A percentile compares a stretch with the other conserved stretches of the same genome.
Evolutionary conservation across 106 monocot genomes (phyloP).

Genomic region (Narthecium ossifragum): DNA sequence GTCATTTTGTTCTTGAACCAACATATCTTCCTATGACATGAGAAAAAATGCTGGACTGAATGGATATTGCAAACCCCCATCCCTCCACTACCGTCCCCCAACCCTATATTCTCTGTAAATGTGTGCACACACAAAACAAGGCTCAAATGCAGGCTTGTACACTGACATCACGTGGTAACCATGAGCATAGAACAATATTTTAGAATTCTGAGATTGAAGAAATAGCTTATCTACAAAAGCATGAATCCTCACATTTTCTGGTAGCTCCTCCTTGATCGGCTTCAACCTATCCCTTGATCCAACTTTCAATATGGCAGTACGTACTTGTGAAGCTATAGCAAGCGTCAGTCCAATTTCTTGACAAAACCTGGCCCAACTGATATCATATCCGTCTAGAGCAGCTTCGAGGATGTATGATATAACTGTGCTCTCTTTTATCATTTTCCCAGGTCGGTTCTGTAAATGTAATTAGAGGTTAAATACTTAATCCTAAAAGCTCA

Average conservation of each 20-base stretch:
- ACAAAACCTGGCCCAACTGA: conserved; percentile 70
- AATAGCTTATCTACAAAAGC: background rate
- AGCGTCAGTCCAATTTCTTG: conserved; percentile 55
- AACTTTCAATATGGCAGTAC: conserved; percentile 42
- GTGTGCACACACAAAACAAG: background rate
- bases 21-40: no score
- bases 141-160: no score
- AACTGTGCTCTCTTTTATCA: conserved; percentile 72
- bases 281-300: conserved; percentile 73
- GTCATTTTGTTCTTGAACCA: no score
- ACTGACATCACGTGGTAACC: no score
- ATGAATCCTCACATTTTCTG: conserved; percentile 57
- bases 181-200: background rate
- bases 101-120: background rate
- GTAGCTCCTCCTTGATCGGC: conserved; percentile 91
- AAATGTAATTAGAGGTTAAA: conserved; percentile 1
- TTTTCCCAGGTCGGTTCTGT: conserved; percentile 35
- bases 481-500: background rate
- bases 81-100: background rate
- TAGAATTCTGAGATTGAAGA: background rate
- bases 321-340: conserved; percentile 48
- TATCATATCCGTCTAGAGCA: conserved; percentile 60
- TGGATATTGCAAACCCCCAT: no score
- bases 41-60: no score
- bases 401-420: conserved; percentile 80